Conservation (phyloP, 805 yeast species). For the Monosporozyma aquatica region DNA sequence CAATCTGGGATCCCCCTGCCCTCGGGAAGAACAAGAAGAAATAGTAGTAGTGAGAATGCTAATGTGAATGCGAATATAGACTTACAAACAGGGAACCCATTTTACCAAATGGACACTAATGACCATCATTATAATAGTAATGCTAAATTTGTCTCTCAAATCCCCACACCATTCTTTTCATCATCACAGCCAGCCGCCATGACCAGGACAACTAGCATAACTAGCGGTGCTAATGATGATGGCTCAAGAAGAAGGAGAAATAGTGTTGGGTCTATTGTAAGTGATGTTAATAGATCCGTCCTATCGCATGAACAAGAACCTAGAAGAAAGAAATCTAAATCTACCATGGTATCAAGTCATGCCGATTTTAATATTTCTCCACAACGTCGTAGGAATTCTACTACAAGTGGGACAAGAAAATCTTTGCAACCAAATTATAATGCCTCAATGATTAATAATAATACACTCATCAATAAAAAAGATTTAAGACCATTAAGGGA, state of each 20-base stretch:
- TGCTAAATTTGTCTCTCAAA: constrained; percentile 4
- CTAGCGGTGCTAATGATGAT: not conserved
- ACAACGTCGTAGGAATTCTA: not conserved
- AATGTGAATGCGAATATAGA: too few species aligned
- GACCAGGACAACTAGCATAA: too few species aligned
- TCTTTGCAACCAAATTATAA: constrained; percentile 5
- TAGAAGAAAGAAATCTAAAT: constrained; percentile 14
- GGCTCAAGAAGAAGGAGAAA: constrained; percentile 15
- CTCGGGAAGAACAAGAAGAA: not conserved
- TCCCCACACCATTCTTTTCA: constrained; percentile 6
- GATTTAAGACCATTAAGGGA: constrained; percentile 80
- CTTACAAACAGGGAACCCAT: too few species aligned
- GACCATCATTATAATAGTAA: not conserved
- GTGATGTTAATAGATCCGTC: constrained; percentile 12
- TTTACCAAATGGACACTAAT: not conserved
- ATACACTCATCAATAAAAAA: constrained; percentile 10
- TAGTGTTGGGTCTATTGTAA: constrained; percentile 13
- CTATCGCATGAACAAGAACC: constrained; percentile 11
- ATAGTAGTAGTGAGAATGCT: not conserved
- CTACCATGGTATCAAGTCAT: constrained; percentile 12
- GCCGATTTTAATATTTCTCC: not conserved
- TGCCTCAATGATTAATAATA: not conserved
- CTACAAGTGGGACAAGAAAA: not conserved
- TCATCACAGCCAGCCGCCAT: constrained; percentile 1
- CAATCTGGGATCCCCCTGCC: not conserved